Percentiles rank a stretch among this genome's conserved stretches.
phyloP scores from a whole-genome alignment of 2,329 filamentous ascomycete genomes.

The Drechslerella dactyloides region DNA sequence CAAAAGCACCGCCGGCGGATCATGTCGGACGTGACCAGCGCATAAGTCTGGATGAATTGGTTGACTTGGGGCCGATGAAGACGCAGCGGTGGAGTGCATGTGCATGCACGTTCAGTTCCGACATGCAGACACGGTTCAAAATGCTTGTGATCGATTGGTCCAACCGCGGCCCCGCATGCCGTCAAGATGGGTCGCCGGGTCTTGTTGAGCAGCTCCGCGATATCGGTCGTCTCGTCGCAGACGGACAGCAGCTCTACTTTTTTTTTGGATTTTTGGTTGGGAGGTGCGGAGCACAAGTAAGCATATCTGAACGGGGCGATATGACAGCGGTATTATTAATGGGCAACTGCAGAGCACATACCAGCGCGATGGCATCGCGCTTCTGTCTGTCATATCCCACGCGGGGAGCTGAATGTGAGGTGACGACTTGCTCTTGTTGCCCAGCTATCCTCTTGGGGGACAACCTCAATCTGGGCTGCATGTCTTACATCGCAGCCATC shows the following conservation, averaged over 20 bases:
- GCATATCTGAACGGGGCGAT: background rate
- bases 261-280: background rate
- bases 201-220: slow-evolving; percentile 2
- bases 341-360: background rate
- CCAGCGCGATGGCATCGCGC: background rate
- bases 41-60: background rate
- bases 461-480: background rate
- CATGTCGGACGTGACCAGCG: background rate
- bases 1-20: background rate
- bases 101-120: slow-evolving; percentile 3
- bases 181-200: background rate
- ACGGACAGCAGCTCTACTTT: background rate
- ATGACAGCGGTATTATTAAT: background rate
- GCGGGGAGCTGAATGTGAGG: background rate
- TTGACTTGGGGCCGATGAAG: too few species aligned
- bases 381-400: background rate
- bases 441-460: background rate
- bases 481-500: background rate
- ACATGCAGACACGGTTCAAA: slow-evolving; percentile 2
- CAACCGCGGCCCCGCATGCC: slow-evolving; percentile 1
- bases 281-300: background rate
- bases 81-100: background rate
- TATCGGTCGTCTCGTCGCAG: background rate
- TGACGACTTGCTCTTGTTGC: background rate
- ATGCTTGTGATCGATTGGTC: background rate